Percentiles rank a stretch among this genome's conserved stretches.
Conservation (phyloP, 2,329 filamentous ascomycete species). For the Beauveria sp. region DNA sequence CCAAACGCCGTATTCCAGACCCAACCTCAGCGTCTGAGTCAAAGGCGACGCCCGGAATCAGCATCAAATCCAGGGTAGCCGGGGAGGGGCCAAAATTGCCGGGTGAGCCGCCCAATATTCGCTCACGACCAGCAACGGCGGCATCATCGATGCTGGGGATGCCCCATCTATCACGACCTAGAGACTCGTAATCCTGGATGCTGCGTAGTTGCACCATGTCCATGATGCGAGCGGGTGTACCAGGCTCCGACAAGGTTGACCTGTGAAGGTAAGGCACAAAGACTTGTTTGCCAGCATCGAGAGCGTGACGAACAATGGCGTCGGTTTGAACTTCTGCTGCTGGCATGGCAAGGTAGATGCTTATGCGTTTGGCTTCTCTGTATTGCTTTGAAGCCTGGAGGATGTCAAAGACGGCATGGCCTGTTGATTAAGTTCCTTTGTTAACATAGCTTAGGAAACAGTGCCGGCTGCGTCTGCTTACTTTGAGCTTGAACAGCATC, state of each 20-base stretch:
- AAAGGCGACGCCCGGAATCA: slow-evolving; percentile 92
- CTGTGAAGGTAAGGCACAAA: slow-evolving; percentile 86
- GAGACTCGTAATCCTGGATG: slow-evolving; percentile 66
- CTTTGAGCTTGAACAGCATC: slow-evolving; percentile 63
- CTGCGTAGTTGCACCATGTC: slow-evolving; percentile 82
- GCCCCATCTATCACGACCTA: slow-evolving; percentile 79
- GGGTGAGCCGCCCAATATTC: slow-evolving; percentile 61
- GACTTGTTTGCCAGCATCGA: slow-evolving; percentile 71
- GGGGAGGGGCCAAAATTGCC: slow-evolving; percentile 28
- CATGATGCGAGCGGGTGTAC: slow-evolving; percentile 66
- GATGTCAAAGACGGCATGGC: slow-evolving; percentile 54
- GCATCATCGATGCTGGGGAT: slow-evolving; percentile 75
- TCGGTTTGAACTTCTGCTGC: slow-evolving; percentile 77
- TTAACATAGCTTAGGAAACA: not conserved
- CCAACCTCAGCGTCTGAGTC: slow-evolving; percentile 50
- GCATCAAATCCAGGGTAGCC: slow-evolving; percentile 67
- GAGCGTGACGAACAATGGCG: slow-evolving; percentile 71
- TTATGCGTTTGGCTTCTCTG: slow-evolving; percentile 63
- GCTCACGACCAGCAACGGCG: slow-evolving; percentile 58
- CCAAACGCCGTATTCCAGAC: slow-evolving; percentile 62
- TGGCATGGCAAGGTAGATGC: slow-evolving; percentile 92
- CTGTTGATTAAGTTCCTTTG: slow-evolving; percentile 23
- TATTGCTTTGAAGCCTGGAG: slow-evolving; percentile 68
- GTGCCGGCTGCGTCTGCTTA: slow-evolving; percentile 33
- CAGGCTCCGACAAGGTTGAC: slow-evolving; percentile 35